phyloP scores from a whole-genome alignment of 208 protist species.

The Phytomonas serpens region DNA sequence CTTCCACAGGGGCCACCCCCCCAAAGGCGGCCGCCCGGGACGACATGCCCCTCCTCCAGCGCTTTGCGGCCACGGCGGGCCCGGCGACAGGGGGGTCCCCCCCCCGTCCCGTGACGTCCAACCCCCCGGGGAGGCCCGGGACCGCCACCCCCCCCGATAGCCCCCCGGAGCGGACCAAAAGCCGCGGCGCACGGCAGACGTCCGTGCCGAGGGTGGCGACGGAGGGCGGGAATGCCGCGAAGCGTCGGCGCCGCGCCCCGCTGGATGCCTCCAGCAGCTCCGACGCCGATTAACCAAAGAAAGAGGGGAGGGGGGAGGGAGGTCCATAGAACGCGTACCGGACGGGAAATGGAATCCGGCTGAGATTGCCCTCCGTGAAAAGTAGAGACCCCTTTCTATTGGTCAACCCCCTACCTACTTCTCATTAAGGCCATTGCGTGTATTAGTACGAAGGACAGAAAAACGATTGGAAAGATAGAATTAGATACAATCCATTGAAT shows the following conservation, averaged over 20 bases:
- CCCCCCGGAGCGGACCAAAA: background rate
- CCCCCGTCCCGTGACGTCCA: too few relatives aligned
- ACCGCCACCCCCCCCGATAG: background rate
- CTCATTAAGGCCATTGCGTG: background rate
- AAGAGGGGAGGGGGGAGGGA: slow-evolving; percentile 11
- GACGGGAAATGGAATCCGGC: background rate
- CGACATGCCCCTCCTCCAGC: background rate
- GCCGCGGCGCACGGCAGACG: background rate
- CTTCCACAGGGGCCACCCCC: too few relatives aligned
- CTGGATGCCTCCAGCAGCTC: slow-evolving; percentile 39
- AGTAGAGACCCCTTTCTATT: background rate
- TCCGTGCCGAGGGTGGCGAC: background rate
- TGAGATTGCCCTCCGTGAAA: background rate
- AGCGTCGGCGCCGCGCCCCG: slow-evolving; percentile 17
- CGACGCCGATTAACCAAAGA: slow-evolving; percentile 17
- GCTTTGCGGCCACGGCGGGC: background rate
- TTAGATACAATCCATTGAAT: background rate
- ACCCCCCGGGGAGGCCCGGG: too few relatives aligned
- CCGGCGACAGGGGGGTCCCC: background rate
- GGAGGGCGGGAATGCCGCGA: background rate
- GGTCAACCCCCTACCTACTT: background rate
- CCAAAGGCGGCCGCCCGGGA: background rate
- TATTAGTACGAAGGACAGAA: background rate
- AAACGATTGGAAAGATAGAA: background rate
- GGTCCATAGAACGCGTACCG: background rate